Base-by-base conservation (phyloP, 2,329 filamentous ascomycete genomes). In the Aspergillus neoniger region DNA sequence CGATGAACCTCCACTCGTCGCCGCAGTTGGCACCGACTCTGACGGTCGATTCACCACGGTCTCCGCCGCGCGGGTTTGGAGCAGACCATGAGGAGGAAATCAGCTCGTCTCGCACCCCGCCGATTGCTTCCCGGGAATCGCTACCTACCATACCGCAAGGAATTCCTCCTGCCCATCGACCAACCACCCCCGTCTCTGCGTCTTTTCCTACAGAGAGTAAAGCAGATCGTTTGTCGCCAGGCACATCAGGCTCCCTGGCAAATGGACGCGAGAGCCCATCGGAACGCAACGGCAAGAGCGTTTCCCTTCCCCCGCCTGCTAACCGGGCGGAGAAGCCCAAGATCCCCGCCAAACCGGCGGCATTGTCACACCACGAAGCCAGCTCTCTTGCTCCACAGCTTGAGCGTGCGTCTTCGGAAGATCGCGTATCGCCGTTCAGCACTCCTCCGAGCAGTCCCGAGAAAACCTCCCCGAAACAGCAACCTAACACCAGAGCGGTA, bases 251-350 rank as follows among this genome's bases (percentile, higher is more conserved):
- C 54, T 66, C 41, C 58, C 62, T 62, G 52, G 63, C 15, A 53
- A 59, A 58, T 41, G 60, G 23, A 2, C 60, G 62, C 8, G 62
- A 63, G 25, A 70, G 67, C 15, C 59, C 66, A 9, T 61, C 76
- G 10, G 72, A 73, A 30, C 67, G 70, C 12, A 74, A 75, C 54
- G 50, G 62, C 14, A 77, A 78, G 63, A 77, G 75, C 50, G 63
- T 70, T 2, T 82, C 82, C 4, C 74, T 82, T 10, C 91, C 91
- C 9, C 91, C 92, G 4, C 89, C 90, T 0, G 83, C 93, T 39
- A 95, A 96, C 73, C 87, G 93, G 57, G 87, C 88, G 30, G 91
- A 91, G 43, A 96, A 96, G 75, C 89, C 89, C 4, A 88, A 86
- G 68, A 84, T 90, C 57, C 82, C 82, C 10, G 73, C 76, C 9